These are phyloP conservation scores for Citrus mangshanensis DNA, from an alignment of 345 rosid genomes.

Conservation along the genomic window DNA sequence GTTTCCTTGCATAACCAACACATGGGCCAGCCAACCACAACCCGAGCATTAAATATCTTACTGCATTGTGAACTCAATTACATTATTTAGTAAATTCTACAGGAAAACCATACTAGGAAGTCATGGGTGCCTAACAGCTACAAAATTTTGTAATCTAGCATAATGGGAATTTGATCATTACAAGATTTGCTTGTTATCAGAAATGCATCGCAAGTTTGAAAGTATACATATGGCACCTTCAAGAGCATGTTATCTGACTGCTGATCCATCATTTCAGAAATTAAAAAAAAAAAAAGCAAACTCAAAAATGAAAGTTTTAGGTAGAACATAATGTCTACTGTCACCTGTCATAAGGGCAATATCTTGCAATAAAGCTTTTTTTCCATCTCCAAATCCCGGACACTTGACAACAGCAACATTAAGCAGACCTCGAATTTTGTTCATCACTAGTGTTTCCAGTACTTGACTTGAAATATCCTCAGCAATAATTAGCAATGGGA, in stretches of 20 bases:
- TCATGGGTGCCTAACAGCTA: not conserved
- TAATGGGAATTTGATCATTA: not conserved
- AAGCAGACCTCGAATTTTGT: constrained; percentile 69
- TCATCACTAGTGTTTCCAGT: constrained; percentile 64
- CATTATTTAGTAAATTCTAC: not conserved
- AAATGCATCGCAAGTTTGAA: not conserved
- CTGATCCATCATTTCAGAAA: not conserved
- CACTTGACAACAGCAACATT: constrained; percentile 83
- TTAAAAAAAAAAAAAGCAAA: not conserved
- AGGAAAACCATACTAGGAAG: not conserved
- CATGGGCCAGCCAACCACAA: not conserved
- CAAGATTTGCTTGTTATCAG: not conserved
- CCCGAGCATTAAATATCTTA: not conserved
- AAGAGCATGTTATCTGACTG: not conserved
- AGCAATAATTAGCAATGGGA: constrained; percentile 74
- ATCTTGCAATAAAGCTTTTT: constrained; percentile 85
- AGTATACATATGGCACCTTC: not conserved
- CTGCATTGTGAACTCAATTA: not conserved
- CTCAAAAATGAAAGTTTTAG: not conserved
- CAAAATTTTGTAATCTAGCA: not conserved
- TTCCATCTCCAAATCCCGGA: constrained; percentile 72
- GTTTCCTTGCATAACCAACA: not conserved
- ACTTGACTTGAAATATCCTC: constrained; percentile 72
- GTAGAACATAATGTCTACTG: not conserved
- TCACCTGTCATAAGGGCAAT: constrained; percentile 86